Evolutionary conservation across 2,329 filamentous ascomycete genomes (phyloP), one percentile per base, ranked within the genome.

Genomic region (Neonectria sp.): DNA sequence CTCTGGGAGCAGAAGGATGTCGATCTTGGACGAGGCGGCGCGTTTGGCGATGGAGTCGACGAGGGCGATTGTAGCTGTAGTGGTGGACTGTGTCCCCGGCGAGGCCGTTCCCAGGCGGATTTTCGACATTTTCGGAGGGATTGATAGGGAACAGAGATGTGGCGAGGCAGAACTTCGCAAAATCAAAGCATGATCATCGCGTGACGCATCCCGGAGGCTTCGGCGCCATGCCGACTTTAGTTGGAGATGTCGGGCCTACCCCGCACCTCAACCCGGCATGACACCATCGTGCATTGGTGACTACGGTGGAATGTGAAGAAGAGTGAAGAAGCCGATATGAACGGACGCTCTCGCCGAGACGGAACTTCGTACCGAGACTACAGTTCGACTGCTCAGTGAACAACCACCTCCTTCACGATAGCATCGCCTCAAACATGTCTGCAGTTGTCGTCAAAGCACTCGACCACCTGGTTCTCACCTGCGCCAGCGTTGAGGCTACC

Each of bases 1-100:
- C 83, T 98, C 95, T 0, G 95, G 95, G 68, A 98, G 95, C 59
- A 98, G 89, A 31, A 98, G 86, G 56, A 98, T 86, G 78, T 96
- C 86, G 45, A 89, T 82, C 3, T 77, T 73, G 63, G 82, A 77
- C 1, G 79, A 73, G 4, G 91, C 88, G n/a, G 95, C 95, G 40
- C 85, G 82, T 27, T 82, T 82, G 37, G 92, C 91, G 15, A 92
- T 89, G 12, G 79, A 73, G 75, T 90, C 86, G 57, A 97, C 88
- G 40, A 91, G 88, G 7, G 81, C 76, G 62, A 97, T 87, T 1
- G 94, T 97, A 37, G 87, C 83, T 27, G 82, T 56, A 1, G 84
- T 86, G 17, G 86, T 87, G 58, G 83, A 70, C 63, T 83, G 82
- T 3, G 87, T 86, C 33, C 81, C 81, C 24, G 89, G 89, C 1